phyloP scores from a whole-genome alignment of 768 basidiomycete species.

The Hypsizygus marmoreus region DNA sequence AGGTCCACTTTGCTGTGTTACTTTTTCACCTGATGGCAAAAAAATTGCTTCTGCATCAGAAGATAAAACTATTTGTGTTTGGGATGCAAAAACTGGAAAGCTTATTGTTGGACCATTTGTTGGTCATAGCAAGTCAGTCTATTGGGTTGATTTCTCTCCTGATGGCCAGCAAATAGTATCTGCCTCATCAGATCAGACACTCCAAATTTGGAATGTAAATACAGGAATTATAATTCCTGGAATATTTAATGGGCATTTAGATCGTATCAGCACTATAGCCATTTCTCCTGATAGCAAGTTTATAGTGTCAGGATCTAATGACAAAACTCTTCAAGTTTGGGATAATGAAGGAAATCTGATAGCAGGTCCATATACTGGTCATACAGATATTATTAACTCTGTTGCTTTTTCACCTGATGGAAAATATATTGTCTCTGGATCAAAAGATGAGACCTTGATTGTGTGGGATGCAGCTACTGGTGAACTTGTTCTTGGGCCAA shows the following conservation, averaged over 20 bases:
- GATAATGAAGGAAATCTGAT: neutral
- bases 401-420: constrained; percentile 11
- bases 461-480: constrained; percentile 4
- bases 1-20: neutral
- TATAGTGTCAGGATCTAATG: neutral
- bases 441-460: neutral
- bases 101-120: neutral
- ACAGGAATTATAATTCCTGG: neutral
- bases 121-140: no score
- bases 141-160: no score
- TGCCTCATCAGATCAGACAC: neutral
- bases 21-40: constrained; percentile 4
- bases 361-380: neutral
- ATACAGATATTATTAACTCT: neutral
- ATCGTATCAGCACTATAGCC: neutral
- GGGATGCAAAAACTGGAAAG: neutral
- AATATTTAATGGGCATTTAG: neutral
- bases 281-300: neutral
- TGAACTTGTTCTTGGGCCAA: no score
- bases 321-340: constrained; percentile 2
- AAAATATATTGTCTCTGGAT: constrained; percentile 3
- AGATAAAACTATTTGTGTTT: neutral
- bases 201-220: neutral
- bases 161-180: neutral
- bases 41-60: constrained; percentile 1